Conservation (phyloP, 2,329 filamentous ascomycete species). For the Microcyclospora pomicola region DNA sequence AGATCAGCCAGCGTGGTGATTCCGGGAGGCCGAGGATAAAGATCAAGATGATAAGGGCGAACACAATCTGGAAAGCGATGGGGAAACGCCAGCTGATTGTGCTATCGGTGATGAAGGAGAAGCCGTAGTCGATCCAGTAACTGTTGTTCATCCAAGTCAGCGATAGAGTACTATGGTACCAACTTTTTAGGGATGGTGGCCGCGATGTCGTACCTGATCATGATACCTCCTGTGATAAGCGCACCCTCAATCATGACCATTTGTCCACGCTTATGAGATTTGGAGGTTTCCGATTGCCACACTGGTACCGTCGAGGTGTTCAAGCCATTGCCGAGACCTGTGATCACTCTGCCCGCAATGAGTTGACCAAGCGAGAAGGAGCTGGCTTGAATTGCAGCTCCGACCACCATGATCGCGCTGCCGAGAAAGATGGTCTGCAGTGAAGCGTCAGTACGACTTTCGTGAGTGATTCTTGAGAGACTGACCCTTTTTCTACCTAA, state of each 20-base stretch:
- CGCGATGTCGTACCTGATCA: conserved; percentile 15
- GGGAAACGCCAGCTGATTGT: conserved; percentile 19
- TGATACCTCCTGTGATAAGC: conserved; percentile 30
- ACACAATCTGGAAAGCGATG: conserved; percentile 18
- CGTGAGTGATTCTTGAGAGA: no score
- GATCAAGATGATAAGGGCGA: conserved; percentile 11
- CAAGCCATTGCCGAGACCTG: conserved; percentile 34
- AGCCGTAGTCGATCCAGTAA: conserved; percentile 25
- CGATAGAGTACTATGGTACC: no score
- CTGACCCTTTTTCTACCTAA: conserved; percentile 35
- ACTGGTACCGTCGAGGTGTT: conserved; percentile 29
- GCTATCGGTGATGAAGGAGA: conserved; percentile 14
- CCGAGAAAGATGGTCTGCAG: conserved; percentile 45
- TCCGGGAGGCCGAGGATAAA: conserved; percentile 15
- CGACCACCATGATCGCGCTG: conserved; percentile 43
- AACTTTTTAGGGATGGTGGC: no score
- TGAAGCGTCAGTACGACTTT: no score
- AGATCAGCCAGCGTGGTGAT: conserved; percentile 21
- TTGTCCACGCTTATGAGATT: conserved; percentile 30
- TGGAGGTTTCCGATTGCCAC: conserved; percentile 33
- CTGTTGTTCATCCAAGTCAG: no score
- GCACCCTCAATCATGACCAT: conserved; percentile 35
- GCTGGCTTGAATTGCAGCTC: conserved; percentile 44
- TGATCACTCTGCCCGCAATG: conserved; percentile 37
- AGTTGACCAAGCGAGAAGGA: conserved; percentile 33